A percentile compares a stretch with the other conserved stretches of the same genome.
These are phyloP conservation scores for Amorphotheca resinae DNA, from an alignment of 495 filamentous ascomycete species.

Conservation along the genomic window DNA sequence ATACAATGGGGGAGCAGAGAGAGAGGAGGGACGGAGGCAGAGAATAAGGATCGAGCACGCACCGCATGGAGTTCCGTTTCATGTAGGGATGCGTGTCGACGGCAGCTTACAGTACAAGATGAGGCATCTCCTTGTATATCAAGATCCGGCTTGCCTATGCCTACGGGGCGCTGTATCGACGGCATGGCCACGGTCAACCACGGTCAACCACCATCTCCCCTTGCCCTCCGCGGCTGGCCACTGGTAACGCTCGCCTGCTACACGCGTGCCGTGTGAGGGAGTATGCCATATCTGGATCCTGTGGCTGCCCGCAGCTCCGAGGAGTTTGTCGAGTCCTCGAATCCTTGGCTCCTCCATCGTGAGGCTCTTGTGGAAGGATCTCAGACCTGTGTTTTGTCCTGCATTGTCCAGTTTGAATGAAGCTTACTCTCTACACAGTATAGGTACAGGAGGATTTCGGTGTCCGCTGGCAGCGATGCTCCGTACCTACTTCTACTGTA, in stretches of 20 bases:
- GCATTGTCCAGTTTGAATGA: too few species aligned
- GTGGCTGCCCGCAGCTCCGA: neutral
- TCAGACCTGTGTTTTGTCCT: slow-evolving; percentile 2
- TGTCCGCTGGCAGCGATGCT: slow-evolving; percentile 2
- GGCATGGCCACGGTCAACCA: neutral
- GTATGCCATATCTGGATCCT: slow-evolving; percentile 4
- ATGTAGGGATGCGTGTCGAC: neutral
- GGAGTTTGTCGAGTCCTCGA: slow-evolving; percentile 7
- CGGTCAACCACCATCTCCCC: neutral
- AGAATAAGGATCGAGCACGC: neutral
- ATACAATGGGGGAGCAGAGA: neutral
- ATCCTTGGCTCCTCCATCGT: neutral
- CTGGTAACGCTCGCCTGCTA: too few species aligned
- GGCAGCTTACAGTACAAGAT: neutral
- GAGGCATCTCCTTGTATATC: neutral
- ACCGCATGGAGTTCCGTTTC: neutral
- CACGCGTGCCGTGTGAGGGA: neutral
- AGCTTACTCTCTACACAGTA: neutral
- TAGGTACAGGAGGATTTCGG: neutral
- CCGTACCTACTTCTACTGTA: too few species aligned
- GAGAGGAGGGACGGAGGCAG: neutral
- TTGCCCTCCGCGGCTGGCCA: too few species aligned
- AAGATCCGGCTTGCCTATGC: neutral
- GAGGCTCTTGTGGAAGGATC: neutral
- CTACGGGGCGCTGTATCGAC: too few species aligned